Conservation (phyloP, 2,329 filamentous ascomycete genomes). For the Pezicula rhizophila region DNA sequence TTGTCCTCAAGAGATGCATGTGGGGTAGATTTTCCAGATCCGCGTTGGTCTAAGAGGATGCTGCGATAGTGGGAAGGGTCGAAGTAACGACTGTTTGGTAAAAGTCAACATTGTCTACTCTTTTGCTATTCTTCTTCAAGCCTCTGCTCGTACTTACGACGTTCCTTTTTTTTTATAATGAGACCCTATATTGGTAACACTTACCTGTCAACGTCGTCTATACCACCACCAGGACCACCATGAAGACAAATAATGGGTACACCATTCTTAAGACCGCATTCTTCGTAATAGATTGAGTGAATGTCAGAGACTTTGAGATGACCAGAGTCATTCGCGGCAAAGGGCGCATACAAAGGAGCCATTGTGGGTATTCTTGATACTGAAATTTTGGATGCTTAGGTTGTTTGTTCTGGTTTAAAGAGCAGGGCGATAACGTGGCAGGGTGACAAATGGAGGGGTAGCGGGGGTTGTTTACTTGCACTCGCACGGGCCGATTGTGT, state of each 20-base stretch:
- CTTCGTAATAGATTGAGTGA: not conserved
- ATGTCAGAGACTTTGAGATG: not conserved
- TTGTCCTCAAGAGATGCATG: constrained; percentile 35
- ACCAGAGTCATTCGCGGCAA: constrained; percentile 4
- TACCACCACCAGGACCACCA: constrained; percentile 10
- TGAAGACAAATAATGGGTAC: not conserved
- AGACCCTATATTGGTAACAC: constrained; percentile 18
- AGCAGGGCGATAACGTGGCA: constrained; percentile 4
- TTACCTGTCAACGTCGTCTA: constrained; percentile 28
- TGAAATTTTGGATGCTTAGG: too few relatives aligned
- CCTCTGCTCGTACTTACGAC: not conserved
- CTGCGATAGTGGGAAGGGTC: constrained; percentile 37
- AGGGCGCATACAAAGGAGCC: constrained; percentile 11
- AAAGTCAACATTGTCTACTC: not conserved
- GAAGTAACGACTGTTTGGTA: constrained; percentile 36
- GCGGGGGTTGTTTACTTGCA: too few relatives aligned
- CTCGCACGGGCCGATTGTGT: too few relatives aligned
- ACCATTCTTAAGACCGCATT: not conserved
- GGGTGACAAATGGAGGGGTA: too few relatives aligned
- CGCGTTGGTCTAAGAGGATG: constrained; percentile 41
- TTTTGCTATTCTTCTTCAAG: not conserved
- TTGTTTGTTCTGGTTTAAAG: too few relatives aligned
- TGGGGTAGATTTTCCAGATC: constrained; percentile 37
- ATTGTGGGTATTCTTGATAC: not conserved
- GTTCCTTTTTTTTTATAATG: too few relatives aligned